Conservation (phyloP, 805 yeast species). For the Aciculoconidium aculeatum region DNA sequence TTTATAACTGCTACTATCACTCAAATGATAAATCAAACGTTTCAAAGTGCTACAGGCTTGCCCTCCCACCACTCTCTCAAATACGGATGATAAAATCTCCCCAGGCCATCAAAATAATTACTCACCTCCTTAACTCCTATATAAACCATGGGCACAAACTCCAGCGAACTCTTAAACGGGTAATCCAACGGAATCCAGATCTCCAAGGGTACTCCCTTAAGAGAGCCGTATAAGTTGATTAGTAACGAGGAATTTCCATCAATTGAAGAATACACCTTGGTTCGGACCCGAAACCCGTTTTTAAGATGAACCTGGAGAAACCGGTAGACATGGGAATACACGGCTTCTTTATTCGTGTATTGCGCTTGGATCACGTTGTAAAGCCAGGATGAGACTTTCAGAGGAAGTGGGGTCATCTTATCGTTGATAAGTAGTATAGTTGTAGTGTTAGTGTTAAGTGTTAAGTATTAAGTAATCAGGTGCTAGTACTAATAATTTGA, state of each 20-base stretch:
- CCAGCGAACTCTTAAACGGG: slow-evolving; percentile 34
- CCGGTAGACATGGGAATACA: slow-evolving; percentile 58
- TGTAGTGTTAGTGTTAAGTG: too few relatives aligned
- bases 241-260: slow-evolving; percentile 56
- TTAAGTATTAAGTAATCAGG: too few relatives aligned
- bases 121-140: slow-evolving; percentile 59
- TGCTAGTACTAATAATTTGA: too few relatives aligned
- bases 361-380: slow-evolving; percentile 41
- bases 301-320: slow-evolving; percentile 44
- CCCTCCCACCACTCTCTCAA: slow-evolving; percentile 62
- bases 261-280: slow-evolving; percentile 48
- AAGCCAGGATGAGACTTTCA: slow-evolving; percentile 35
- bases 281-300: slow-evolving; percentile 53
- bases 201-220: slow-evolving; percentile 49
- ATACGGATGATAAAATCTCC: slow-evolving; percentile 64
- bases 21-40: too few relatives aligned
- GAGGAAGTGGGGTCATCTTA: too few relatives aligned
- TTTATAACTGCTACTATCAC: slow-evolving; percentile 5
- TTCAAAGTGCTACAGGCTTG: too few relatives aligned
- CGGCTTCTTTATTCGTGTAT: slow-evolving; percentile 50
- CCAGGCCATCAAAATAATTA: slow-evolving; percentile 64
- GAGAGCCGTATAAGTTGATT: slow-evolving; percentile 57
- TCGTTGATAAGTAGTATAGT: slow-evolving; percentile 1
- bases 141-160: slow-evolving; percentile 57
- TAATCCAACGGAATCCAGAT: slow-evolving; percentile 75